These are phyloP conservation scores for Colletotrichum godetiae DNA, from an alignment of 2,329 filamentous ascomycete species.

Conservation along the genomic window DNA sequence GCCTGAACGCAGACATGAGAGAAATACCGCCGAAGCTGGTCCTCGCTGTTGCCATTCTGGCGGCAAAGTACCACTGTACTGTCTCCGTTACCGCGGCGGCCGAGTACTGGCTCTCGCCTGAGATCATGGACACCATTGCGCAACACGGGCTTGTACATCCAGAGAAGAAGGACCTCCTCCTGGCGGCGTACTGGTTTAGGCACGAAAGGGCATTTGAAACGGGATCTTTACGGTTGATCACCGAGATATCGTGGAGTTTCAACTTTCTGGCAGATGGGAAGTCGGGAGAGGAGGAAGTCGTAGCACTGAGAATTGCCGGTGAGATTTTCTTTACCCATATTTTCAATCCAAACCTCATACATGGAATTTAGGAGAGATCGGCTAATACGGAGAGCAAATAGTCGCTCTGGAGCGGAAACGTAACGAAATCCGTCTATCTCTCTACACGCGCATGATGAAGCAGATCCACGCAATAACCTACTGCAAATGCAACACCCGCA, in stretches of 20 bases:
- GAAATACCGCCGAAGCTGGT: neutral
- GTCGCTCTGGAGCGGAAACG: neutral
- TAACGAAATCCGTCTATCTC: neutral
- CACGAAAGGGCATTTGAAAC: neutral
- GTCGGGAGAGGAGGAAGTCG: neutral
- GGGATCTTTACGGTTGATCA: neutral
- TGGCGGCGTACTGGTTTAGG: constrained; percentile 19
- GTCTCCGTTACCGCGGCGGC: neutral
- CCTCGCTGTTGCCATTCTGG: neutral
- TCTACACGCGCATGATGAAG: constrained; percentile 1
- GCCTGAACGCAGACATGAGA: neutral
- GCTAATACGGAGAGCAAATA: neutral
- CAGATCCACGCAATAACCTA: neutral
- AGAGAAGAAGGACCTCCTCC: neutral
- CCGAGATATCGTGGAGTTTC: neutral
- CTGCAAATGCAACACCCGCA: neutral
- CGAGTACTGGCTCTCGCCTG: neutral
- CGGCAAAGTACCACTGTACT: constrained; percentile 23
- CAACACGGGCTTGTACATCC: neutral
- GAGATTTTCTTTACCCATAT: neutral
- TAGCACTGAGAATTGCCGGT: constrained; percentile 4
- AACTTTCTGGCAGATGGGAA: neutral
- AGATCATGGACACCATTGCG: neutral
- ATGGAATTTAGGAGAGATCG: too few species aligned
- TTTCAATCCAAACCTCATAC: neutral